phyloP scores from a whole-genome alignment of 192 early-diverging fungal genomes.

The Thamnidium elegans region DNA sequence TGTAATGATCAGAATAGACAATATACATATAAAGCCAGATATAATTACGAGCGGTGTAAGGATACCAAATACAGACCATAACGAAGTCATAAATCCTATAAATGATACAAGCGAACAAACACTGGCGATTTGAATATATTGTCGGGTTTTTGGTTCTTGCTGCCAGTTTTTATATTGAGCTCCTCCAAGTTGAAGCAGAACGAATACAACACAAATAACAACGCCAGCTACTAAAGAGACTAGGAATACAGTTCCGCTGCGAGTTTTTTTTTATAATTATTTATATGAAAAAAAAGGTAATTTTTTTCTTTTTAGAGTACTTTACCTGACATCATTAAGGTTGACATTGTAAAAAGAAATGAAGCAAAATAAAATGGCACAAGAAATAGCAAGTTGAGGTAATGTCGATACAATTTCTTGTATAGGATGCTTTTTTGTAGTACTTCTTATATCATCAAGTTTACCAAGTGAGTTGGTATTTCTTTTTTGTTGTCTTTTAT shows the following conservation, averaged over 20 bases:
- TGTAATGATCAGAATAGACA: not conserved
- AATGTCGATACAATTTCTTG: not conserved
- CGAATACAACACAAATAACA: conserved; percentile 2
- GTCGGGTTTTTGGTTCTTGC: not conserved
- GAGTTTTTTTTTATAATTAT: not conserved
- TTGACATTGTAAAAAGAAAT: conserved; percentile 1
- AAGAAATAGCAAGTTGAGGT: conserved; percentile 16
- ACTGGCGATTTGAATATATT: conserved; percentile 6
- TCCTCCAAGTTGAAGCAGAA: conserved; percentile 3
- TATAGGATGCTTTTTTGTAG: not conserved
- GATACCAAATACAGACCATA: conserved; percentile 5
- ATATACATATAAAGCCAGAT: not conserved
- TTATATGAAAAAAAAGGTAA: not conserved
- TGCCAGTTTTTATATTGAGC: conserved; percentile 18
- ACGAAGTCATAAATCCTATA: not conserved
- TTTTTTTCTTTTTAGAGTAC: not conserved
- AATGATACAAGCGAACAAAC: conserved; percentile 6
- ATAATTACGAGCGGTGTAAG: not conserved
- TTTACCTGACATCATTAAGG: not conserved
- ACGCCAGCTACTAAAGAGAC: not conserved
- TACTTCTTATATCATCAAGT: not conserved
- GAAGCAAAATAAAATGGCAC: not conserved
- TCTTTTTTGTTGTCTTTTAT: not conserved
- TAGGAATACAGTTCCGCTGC: not conserved
- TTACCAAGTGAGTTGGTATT: not conserved